These are phyloP conservation scores for Tricladium varicosporioides DNA, from an alignment of 2,329 filamentous ascomycete species.

Conservation along the genomic window DNA sequence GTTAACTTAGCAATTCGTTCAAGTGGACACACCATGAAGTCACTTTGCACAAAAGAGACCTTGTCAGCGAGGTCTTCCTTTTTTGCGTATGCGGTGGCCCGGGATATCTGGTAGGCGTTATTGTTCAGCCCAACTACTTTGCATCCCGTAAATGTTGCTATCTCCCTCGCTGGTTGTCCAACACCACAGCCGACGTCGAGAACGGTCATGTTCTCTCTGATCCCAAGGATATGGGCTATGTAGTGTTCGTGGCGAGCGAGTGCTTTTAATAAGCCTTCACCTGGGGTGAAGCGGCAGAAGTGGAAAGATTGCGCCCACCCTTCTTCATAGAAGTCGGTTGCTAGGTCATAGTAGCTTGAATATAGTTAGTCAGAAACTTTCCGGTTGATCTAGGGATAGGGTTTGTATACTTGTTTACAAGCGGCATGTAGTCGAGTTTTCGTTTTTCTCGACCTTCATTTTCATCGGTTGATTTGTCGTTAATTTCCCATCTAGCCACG, in stretches of 20 bases:
- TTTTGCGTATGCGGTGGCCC: slow-evolving; percentile 79
- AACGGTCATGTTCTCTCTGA: slow-evolving; percentile 84
- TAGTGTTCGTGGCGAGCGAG: slow-evolving; percentile 98
- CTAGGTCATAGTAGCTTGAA: slow-evolving; percentile 90
- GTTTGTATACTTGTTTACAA: neutral
- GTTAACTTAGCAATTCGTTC: no score
- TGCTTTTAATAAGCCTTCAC: slow-evolving; percentile 85
- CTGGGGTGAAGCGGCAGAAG: slow-evolving; percentile 88
- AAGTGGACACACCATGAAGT: slow-evolving; percentile 72
- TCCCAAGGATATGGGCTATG: slow-evolving; percentile 83
- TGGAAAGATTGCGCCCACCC: slow-evolving; percentile 97
- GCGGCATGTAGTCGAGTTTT: neutral
- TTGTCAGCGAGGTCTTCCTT: slow-evolving; percentile 80
- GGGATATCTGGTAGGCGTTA: slow-evolving; percentile 98
- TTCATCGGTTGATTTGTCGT: neutral
- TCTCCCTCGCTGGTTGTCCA: slow-evolving; percentile 91
- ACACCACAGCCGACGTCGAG: slow-evolving; percentile 97
- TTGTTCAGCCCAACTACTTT: slow-evolving; percentile 95
- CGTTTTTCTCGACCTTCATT: neutral
- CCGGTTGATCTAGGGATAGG: neutral
- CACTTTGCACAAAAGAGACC: slow-evolving; percentile 85
- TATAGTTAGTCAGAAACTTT: slow-evolving; percentile 30
- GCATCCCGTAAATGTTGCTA: slow-evolving; percentile 89
- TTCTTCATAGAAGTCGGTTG: slow-evolving; percentile 95
- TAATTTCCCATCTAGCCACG: neutral